Evolutionary conservation across 2,329 filamentous ascomycete genomes (phyloP).

Genomic region (Cercospora janseana): DNA sequence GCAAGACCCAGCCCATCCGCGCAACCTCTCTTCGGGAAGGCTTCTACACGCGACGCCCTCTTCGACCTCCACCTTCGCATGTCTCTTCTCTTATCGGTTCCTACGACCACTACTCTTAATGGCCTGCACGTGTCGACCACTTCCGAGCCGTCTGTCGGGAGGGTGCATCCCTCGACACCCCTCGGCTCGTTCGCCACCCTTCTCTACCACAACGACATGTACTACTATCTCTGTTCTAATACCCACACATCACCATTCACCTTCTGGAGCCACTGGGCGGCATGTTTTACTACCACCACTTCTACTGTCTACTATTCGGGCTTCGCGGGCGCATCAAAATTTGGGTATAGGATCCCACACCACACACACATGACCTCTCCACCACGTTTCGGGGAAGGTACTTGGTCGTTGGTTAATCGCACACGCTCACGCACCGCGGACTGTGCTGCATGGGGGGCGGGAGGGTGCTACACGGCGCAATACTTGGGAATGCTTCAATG

Average conservation of each 20-base stretch:
- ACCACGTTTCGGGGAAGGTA: slow-evolving; percentile 1
- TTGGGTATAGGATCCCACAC: slow-evolving; percentile 6
- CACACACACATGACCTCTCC: neutral
- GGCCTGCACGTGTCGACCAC: neutral
- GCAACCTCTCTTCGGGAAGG: too few relatives aligned
- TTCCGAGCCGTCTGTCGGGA: neutral
- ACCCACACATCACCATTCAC: too few relatives aligned
- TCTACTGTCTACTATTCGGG: neutral
- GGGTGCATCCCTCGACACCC: neutral
- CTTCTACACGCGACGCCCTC: too few relatives aligned
- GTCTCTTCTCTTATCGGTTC: too few relatives aligned
- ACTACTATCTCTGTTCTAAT: neutral
- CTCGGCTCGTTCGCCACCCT: neutral
- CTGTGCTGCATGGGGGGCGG: slow-evolving; percentile 7
- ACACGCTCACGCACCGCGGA: slow-evolving; percentile 12
- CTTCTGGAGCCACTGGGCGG: slow-evolving; percentile 22
- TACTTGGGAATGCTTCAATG: slow-evolving; percentile 16
- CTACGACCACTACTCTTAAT: too few relatives aligned
- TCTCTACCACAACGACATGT: neutral
- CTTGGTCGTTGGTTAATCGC: slow-evolving; percentile 16
- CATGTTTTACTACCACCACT: slow-evolving; percentile 23
- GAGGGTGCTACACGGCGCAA: too few relatives aligned
- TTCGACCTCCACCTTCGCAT: too few relatives aligned
- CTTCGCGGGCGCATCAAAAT: slow-evolving; percentile 7
- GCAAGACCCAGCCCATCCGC: too few relatives aligned